Base-by-base conservation (phyloP, 208 protist genomes). In the Leishmania mexicana region DNA sequence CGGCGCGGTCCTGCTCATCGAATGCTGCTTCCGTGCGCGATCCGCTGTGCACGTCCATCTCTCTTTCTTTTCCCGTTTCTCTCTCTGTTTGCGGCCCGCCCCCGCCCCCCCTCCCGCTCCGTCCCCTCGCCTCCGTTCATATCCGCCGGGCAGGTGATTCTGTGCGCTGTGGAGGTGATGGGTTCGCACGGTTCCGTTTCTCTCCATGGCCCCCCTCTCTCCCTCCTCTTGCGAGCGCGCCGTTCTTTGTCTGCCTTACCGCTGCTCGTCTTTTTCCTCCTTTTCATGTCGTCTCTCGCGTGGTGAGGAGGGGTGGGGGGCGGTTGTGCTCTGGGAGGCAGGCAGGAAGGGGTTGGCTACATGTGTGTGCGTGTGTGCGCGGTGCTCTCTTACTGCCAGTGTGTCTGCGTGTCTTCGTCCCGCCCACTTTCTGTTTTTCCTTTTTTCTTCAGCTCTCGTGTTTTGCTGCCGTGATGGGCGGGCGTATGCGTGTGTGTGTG, bases 241-340 rank as follows among this genome's bases (percentile, higher is more conserved):
- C 5, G 11, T 10, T 38, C 24, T 51, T 74, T 54, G 21, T 17
- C 10, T 47, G 40, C 35, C 47, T 35, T 35, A 28, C 47, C 28
- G 45, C 51, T 53, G 28, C 28, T 17, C 0, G 51, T n/a, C 31
- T 57, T 53, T 67, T 79, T 28, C n/a, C 62, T 62, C 57, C n/a
- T 47, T 83, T 65, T 78, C 45, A 49, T 64, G 45, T 51, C 24
- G 13, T 31, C 45, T 83, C 17, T 76, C 54, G 51, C 53, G 31
- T 64, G 73, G 28, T 35, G 45, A 74, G 28, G 40, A 53, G 67
- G 40, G 42, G 15, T 3, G 17, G 40, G 24, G 6, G 19, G 38
- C 38, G 17, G 51, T 21, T 42, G 10, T 74, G 21, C 13, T 31
- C 31, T 74, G 40, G 45, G 47, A 45, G 11, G 40, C 19, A 49